These are phyloP conservation scores for Crithidia fasciculata DNA, from an alignment of 208 protist species.

Conservation along the genomic window DNA sequence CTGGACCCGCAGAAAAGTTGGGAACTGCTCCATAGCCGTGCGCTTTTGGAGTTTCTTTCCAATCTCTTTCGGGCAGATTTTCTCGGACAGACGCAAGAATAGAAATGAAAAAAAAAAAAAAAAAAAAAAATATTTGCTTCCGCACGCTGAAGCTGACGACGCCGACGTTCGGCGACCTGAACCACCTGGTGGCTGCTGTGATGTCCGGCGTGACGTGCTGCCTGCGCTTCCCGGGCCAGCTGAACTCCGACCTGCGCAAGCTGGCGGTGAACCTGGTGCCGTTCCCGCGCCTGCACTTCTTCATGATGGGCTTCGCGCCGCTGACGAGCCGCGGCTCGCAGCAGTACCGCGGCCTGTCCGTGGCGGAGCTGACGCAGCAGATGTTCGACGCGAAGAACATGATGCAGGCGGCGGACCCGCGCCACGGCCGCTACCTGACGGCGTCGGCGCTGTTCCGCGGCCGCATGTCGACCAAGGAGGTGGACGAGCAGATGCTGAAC, in stretches of 20 bases:
- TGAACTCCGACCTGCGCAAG: conserved; percentile 97
- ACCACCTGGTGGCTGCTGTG: conserved; percentile 95
- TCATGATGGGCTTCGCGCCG: conserved; percentile 97
- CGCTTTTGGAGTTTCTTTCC: no score
- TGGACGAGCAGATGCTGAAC: no score
- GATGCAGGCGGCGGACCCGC: conserved; percentile 90
- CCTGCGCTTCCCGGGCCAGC: conserved; percentile 97
- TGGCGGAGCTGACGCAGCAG: conserved; percentile 94
- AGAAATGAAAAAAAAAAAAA: no score
- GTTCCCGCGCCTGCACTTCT: conserved; percentile 99
- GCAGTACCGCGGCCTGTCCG: conserved; percentile 82
- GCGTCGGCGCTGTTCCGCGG: conserved; percentile 93
- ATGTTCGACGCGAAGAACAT: conserved; percentile 98
- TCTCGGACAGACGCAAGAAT: no score
- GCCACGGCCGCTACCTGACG: conserved; percentile 66
- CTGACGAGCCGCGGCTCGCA: conserved; percentile 88
- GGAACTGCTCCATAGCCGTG: no score
- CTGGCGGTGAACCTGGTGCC: conserved; percentile 98
- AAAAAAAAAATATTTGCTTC: conserved; percentile 99
- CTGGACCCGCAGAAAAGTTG: no score
- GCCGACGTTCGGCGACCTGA: conserved; percentile 97
- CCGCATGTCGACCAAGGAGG: conserved; percentile 93
- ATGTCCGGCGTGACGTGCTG: conserved; percentile 97
- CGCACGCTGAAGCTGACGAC: conserved; percentile 96
- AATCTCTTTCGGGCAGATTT: no score